Percentiles rank a stretch among this genome's conserved stretches.
Conservation (phyloP, 257 asterid species). For the Ligustrum vulgare region DNA sequence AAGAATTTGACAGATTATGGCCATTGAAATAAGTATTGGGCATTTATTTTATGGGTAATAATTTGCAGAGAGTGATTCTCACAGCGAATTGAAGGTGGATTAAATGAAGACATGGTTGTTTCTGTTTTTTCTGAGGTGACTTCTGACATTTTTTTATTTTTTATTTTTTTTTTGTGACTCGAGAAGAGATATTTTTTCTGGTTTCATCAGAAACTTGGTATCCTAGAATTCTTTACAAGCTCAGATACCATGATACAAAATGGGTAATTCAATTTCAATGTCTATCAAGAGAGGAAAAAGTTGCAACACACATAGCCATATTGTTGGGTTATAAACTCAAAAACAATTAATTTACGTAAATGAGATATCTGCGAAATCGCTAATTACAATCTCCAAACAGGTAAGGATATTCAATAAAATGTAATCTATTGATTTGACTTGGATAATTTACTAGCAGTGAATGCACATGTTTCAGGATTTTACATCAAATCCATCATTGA, state of each 20-base stretch:
- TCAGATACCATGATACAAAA: neutral
- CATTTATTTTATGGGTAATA: neutral
- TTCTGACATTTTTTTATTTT: neutral
- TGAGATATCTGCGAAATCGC: neutral
- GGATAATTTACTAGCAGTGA: neutral
- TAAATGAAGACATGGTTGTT: neutral
- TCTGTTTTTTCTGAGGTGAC: neutral
- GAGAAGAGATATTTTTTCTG: neutral
- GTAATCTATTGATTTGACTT: neutral
- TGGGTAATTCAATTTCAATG: neutral
- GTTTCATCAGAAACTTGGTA: neutral
- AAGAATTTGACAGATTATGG: neutral
- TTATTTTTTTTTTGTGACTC: neutral
- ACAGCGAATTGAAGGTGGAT: neutral
- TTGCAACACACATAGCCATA: neutral
- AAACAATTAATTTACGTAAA: too few relatives aligned
- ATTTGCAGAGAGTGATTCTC: neutral
- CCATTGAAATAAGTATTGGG: neutral
- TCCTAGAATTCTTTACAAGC: neutral
- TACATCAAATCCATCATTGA: neutral
- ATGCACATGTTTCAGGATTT: neutral
- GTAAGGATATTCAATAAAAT: neutral
- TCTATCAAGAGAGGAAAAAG: neutral
- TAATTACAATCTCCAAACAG: too few relatives aligned
- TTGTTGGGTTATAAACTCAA: too few relatives aligned